Percentiles rank a stretch among this genome's conserved stretches.
Evolutionary conservation across 208 protist genomes (phyloP).

Genomic region (Borovskyia barvae): DNA sequence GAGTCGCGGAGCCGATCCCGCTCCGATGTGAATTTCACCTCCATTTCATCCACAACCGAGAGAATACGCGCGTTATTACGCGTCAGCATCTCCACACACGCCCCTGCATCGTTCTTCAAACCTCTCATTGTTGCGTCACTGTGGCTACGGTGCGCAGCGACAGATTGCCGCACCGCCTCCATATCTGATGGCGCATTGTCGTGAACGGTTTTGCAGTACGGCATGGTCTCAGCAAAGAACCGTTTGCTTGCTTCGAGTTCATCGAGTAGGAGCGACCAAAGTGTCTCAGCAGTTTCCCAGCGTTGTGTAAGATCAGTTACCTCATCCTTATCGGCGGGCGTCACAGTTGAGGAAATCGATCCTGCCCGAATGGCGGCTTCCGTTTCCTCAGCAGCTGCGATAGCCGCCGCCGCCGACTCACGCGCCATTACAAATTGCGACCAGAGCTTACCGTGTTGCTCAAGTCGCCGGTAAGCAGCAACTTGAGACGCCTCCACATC

Average conservation of each 20-base stretch:
- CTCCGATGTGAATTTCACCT: constrained; percentile 27
- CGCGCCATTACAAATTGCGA: constrained; percentile 11
- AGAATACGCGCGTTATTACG: constrained; percentile 23
- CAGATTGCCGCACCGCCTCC: constrained; percentile 8
- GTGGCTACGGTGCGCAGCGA: constrained; percentile 25
- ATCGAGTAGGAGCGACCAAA: constrained; percentile 59
- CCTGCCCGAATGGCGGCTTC: background rate
- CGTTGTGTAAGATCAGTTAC: constrained; percentile 17
- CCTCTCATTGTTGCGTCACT: constrained; percentile 13
- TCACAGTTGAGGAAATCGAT: background rate
- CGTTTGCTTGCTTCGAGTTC: constrained; percentile 47
- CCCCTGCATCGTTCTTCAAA: constrained; percentile 38
- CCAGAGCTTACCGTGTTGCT: constrained; percentile 9
- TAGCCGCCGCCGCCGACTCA: background rate
- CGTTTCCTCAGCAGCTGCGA: background rate
- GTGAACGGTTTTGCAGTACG: constrained; percentile 1
- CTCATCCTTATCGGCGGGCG: background rate
- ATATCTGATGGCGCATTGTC: constrained; percentile 5
- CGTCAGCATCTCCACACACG: constrained; percentile 33
- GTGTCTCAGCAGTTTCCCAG: constrained; percentile 23
- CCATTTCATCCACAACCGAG: constrained; percentile 32
- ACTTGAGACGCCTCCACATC: constrained; percentile 27
- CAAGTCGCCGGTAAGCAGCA: constrained; percentile 6
- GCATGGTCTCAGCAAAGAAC: constrained; percentile 22
- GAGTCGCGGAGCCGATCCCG: constrained; percentile 24